Evolutionary conservation across 768 basidiomycete genomes (phyloP), one percentile per base, ranked within the genome.

Genomic region (Tulasnella sp.): DNA sequence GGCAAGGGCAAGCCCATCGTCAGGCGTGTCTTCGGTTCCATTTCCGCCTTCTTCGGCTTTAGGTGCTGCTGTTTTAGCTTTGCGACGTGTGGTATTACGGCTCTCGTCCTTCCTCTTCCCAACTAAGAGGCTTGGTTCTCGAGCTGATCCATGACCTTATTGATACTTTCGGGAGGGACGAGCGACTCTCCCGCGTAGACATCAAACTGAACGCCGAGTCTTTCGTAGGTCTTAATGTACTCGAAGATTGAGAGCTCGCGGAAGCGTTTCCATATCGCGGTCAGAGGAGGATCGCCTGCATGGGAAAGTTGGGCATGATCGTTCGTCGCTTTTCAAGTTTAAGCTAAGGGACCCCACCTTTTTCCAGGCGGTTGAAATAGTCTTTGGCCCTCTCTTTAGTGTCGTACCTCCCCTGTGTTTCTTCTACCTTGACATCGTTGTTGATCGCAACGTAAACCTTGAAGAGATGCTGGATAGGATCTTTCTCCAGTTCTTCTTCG

Each of bases 381-480:
- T 83, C 83, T 20, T 84, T 83, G 5, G 85, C 85, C 37, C 77
- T 82, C 64, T 83, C 81, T 78, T 82, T 80, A 64, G 81, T 83
- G 20, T 81, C 58, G 11, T n/a, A n/a, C 3, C 76, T 77, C 58
- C 81, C 75, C 34, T 80, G 76, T 81, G 28, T 60, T 80, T 73
- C 82, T 77, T 87, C 85, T 3, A 83, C 84, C 18, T 82, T 82
- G 37, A 83, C 83, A 34, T 85, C 87, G 44, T 84, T 77, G 85
- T 87, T 87, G 80, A 88, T 84, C 76, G 83, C 82, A 77, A 88
- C 87, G 81, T 88, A 88, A 28, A 88, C 87, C 58, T 87, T 82
- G 83, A 85, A 88, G 41, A 88, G 84, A 82, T 88, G 87, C 84
- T 86, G 86, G 83, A 88, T 87, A 8, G 88, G 85, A 77, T 88